Evolutionary conservation across 805 yeast genomes (phyloP).

Genomic region (Phaffomyces opuntiae): DNA sequence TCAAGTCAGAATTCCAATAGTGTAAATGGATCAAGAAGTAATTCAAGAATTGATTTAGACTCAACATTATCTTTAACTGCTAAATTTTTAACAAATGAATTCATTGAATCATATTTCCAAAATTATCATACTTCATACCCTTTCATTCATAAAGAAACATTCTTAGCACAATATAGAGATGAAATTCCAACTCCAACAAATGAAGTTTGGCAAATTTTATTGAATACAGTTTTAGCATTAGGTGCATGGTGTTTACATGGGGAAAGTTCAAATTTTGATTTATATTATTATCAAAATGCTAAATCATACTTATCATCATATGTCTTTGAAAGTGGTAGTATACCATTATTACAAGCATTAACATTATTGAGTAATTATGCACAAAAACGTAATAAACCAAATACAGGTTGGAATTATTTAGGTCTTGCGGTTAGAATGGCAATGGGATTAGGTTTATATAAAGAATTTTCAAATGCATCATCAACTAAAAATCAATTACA

Average conservation of each 20-base stretch:
- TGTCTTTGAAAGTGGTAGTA: conserved; percentile 54
- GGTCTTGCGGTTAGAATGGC: conserved; percentile 66
- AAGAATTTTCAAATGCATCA: conserved; percentile 40
- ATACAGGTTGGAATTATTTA: conserved; percentile 61
- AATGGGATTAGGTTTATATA: conserved; percentile 53
- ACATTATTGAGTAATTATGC: conserved; percentile 52
- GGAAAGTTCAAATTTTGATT: conserved; percentile 43
- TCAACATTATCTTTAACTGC: conserved; percentile 23
- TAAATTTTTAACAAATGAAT: conserved; percentile 27
- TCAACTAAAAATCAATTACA: conserved; percentile 33
- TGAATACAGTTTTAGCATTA: conserved; percentile 54
- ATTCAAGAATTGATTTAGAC: conserved; percentile 20
- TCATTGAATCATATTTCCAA: conserved; percentile 45
- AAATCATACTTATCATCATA: conserved; percentile 35
- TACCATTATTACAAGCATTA: conserved; percentile 45
- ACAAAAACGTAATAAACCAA: conserved; percentile 58
- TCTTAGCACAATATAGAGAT: conserved; percentile 39
- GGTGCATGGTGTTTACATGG: conserved; percentile 65
- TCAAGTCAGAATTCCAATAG: conserved; percentile 12
- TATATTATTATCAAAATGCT: conserved; percentile 50
- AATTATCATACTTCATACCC: conserved; percentile 60
- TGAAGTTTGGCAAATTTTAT: conserved; percentile 45
- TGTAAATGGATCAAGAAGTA: conserved; percentile 16
- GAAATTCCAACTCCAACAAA: conserved; percentile 35
- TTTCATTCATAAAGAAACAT: conserved; percentile 47